phyloP scores from a whole-genome alignment of 2,329 filamentous ascomycete species.

The Cladophialophora yegresii region DNA sequence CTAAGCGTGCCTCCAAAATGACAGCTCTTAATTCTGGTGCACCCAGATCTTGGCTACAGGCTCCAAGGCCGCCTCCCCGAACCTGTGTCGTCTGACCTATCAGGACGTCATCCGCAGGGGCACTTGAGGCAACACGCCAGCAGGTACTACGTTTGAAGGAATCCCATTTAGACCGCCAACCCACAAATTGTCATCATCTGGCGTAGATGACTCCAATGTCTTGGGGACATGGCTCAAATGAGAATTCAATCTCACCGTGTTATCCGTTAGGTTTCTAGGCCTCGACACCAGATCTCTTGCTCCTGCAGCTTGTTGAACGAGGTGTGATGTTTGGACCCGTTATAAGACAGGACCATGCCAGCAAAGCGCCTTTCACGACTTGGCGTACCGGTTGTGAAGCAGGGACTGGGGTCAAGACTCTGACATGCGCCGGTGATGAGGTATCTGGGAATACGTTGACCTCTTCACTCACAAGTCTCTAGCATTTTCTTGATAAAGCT shows the following conservation, averaged over 20 bases:
- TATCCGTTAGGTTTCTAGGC: background rate
- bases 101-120: background rate
- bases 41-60: background rate
- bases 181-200: background rate
- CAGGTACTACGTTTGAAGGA: background rate
- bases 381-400: background rate
- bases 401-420: background rate
- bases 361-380: too few species aligned
- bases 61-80: background rate
- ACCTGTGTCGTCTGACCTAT: background rate
- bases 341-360: background rate
- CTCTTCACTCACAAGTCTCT: constrained; percentile 68
- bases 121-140: too few species aligned
- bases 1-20: background rate
- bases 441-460: background rate
- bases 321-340: background rate
- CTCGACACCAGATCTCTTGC: background rate
- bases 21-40: background rate
- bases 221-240: background rate
- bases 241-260: background rate
- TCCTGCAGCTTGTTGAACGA: background rate
- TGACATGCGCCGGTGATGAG: background rate
- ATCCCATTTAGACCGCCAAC: background rate
- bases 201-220: background rate
- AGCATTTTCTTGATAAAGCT: constrained; percentile 92